Percentiles rank a stretch among this genome's conserved stretches.
Conservation (phyloP, 495 filamentous ascomycete species). For the Lophiostoma macrostomum region DNA sequence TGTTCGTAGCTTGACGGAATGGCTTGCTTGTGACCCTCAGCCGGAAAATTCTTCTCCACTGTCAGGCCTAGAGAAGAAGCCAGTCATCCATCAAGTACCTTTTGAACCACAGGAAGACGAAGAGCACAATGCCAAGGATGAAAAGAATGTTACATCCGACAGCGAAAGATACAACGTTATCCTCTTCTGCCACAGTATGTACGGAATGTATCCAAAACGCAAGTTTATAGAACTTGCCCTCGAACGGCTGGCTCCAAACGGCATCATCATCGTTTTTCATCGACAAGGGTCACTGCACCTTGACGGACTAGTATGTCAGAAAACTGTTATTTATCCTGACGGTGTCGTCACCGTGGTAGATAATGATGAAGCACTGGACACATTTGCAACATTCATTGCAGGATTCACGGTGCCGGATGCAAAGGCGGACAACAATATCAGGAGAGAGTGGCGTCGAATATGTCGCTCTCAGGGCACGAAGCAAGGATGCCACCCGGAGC, state of each 20-base stretch:
- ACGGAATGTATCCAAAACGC: slow-evolving; percentile 55
- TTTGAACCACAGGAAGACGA: slow-evolving; percentile 43
- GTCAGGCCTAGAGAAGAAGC: slow-evolving; percentile 47
- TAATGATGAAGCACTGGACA: slow-evolving; percentile 51
- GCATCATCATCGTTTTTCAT: slow-evolving; percentile 57
- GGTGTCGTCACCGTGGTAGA: slow-evolving; percentile 49
- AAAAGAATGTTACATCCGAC: slow-evolving; percentile 32
- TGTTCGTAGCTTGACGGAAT: slow-evolving; percentile 49
- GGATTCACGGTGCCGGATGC: slow-evolving; percentile 47
- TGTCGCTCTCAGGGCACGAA: slow-evolving; percentile 52
- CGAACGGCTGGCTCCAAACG: slow-evolving; percentile 50
- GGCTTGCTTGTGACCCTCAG: slow-evolving; percentile 43
- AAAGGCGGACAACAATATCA: slow-evolving; percentile 41
- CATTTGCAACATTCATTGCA: slow-evolving; percentile 54
- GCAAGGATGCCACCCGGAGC: slow-evolving; percentile 43
- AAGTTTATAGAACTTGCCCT: slow-evolving; percentile 51
- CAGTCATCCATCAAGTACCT: slow-evolving; percentile 47
- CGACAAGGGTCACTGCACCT: slow-evolving; percentile 46
- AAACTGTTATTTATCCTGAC: slow-evolving; percentile 51
- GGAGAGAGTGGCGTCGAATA: slow-evolving; percentile 49
- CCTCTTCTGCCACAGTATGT: slow-evolving; percentile 64
- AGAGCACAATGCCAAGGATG: slow-evolving; percentile 34
- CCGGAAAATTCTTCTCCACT: slow-evolving; percentile 43
- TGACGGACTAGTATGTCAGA: slow-evolving; percentile 53
- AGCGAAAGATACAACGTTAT: slow-evolving; percentile 55